These are phyloP conservation scores for Tylopilus plumbeoviolaceoides DNA, from an alignment of 768 basidiomycete species.

Conservation along the genomic window DNA sequence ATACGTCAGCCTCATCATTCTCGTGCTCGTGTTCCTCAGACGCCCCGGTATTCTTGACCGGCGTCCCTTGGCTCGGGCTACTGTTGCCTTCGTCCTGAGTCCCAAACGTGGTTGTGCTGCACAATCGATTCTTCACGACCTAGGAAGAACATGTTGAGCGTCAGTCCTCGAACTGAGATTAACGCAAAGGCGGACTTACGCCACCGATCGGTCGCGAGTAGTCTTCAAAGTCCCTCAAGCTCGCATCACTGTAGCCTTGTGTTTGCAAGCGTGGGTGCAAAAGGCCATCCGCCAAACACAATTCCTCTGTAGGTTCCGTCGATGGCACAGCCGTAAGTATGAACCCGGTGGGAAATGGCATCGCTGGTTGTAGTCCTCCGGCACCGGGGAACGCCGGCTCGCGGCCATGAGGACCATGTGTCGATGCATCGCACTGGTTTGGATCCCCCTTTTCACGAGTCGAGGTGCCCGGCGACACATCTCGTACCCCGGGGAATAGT, in stretches of 20 bases:
- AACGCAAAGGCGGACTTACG: constrained; percentile 13
- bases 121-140: constrained; percentile 29
- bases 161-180: neutral
- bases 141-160: neutral
- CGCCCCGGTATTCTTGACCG: neutral
- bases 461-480: neutral
- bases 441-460: neutral
- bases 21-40: constrained; percentile 3
- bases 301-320: constrained; percentile 27
- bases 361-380: neutral
- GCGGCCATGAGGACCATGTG: neutral
- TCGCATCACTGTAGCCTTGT: constrained; percentile 23
- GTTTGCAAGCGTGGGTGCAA: constrained; percentile 27
- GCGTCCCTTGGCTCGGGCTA: constrained; percentile 4
- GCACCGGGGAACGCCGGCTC: neutral
- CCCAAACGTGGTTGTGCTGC: constrained; percentile 32
- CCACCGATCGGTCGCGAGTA: constrained; percentile 32
- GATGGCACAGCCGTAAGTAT: constrained; percentile 13
- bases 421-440: neutral
- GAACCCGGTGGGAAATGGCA: constrained; percentile 3
- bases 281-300: constrained; percentile 24
- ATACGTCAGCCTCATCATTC: constrained; percentile 6
- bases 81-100: constrained; percentile 23
- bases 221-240: constrained; percentile 31
- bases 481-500: constrained; percentile 9